Evolutionary conservation across 2,329 filamentous ascomycete genomes (phyloP), one percentile per base, ranked within the genome.

Genomic region (Tolypocladium pustulatum): DNA sequence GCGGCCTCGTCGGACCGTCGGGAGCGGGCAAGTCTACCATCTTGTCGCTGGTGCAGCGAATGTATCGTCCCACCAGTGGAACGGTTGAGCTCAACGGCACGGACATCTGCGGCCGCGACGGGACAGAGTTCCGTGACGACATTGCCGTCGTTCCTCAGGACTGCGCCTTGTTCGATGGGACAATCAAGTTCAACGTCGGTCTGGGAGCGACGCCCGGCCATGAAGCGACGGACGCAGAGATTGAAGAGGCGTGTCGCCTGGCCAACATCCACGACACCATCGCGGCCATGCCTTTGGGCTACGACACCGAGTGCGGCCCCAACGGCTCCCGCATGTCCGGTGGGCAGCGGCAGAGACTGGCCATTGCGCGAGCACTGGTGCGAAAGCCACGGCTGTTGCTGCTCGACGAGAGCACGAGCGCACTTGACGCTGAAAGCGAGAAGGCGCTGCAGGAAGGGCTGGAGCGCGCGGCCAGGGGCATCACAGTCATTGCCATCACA

Each of bases 361-460:
- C 86, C 0, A 92, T 96, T 66, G 90, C 91, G 0, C 80, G 90
- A 30, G 89, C 90, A 0, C 76, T 93, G 3, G 80, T 91, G 3
- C 81, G 90, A 0, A 80, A 83, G 61, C 90, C 90, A 0, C 80
- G 86, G 54, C 78, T 95, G 1, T 72, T 95, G 22, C 81, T 96
- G 43, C 78, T 95, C 0, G 91, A 96, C 65, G 90, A 95, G 75
- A 88, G 88, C 36, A 95, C 90, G 0, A 89, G 85, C 49, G 88
- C 87, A 4, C 77, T 96, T 3, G 90, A 95, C 65, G 82, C 83
- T 0, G 85, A 86, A 66, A 87, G 82, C 55, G 87, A 90, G 56
- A 76, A 77, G 7, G 72, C 86, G 12, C 79, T 95, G 30, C 82
- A 89, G 58, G 79, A 87, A 32, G 86, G 84, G 0, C 73, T 91